Base-by-base conservation (phyloP, 2,329 filamentous ascomycete species). In the Hypoxylon sp. region DNA sequence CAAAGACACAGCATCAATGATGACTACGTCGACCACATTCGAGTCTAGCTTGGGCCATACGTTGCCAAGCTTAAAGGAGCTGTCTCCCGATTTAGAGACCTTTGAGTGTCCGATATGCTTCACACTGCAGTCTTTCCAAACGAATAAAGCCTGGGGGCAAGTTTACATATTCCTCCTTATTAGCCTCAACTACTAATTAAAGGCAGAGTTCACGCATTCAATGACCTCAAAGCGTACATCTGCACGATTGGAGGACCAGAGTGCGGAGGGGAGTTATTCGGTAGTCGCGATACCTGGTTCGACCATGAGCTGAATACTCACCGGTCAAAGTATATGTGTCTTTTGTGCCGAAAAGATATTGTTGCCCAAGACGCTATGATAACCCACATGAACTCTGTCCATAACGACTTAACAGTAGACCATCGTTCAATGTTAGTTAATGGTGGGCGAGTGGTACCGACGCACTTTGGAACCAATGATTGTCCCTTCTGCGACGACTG, bases 401-500 rank as follows among this genome's bases (percentile, higher is more conserved):
- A 50, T 21, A 20, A 23, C 5, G 15, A n/a, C 4, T 43, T 31
- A n/a, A 9, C 31, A 5, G 11, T 7, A 2, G 26, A 44, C 1
- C 17, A 43, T 13, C 31, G 27, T 9, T 21, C 27, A 8, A 27
- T 26, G 31, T 30, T 42, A 21, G 13, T 25, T 19, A 21, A 40
- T 16, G 35, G 21, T 20, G 35, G 35, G 4, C 26, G 27, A 7
- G 35, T 16, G 16, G 32, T 20, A 19, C 38, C 26, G 12, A 32
- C 29, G 19, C 21, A 25, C 11, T 40, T 45, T 7, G 12, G 23
- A 21, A 40, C 40, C 12, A 13, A 20, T 4, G 40, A 44, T 12
- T 51, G 40, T 11, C 34, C 47, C 4, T 51, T 51, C 16, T 40
- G 47, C 25, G 34, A 51, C 12, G 34, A 45, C 3, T 51, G 47